Evolutionary conservation across 768 basidiomycete genomes (phyloP).

Genomic region (Mycena polygramma): DNA sequence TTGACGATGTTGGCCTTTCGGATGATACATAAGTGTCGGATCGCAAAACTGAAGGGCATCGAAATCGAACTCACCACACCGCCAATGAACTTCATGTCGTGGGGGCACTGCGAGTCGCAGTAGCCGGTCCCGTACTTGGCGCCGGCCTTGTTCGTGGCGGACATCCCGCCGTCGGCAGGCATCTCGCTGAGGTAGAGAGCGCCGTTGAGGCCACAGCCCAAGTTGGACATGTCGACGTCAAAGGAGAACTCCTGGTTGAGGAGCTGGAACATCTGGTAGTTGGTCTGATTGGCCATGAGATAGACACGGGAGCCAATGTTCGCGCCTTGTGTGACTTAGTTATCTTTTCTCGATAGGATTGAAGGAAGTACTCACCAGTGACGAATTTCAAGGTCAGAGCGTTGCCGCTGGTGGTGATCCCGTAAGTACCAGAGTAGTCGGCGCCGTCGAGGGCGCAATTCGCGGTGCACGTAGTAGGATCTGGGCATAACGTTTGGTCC

Average conservation of each 20-base stretch:
- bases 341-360: too few species aligned
- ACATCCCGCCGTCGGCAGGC: conserved; percentile 66
- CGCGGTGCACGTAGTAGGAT: conserved; percentile 59
- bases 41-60: neutral
- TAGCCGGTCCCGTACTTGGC: conserved; percentile 57
- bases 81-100: conserved; percentile 72
- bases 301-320: conserved; percentile 63
- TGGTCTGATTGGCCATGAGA: conserved; percentile 60
- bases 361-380: conserved; percentile 43
- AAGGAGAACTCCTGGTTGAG: conserved; percentile 73
- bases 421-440: conserved; percentile 65
- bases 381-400: conserved; percentile 64
- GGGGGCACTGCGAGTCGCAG: conserved; percentile 65
- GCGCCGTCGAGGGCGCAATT: conserved; percentile 62
- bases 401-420: conserved; percentile 62
- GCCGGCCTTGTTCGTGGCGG: conserved; percentile 69
- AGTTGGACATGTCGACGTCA: conserved; percentile 70
- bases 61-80: conserved; percentile 55
- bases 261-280: conserved; percentile 61
- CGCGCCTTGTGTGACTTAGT: conserved; percentile 22
- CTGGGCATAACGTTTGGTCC: conserved; percentile 65
- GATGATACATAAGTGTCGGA: neutral
- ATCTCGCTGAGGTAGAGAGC: conserved; percentile 71
- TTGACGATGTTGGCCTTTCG: conserved; percentile 60
- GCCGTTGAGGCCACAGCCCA: conserved; percentile 72